Base-by-base conservation (phyloP, 176 grass and related monocot genomes). In the Triticum dicoccoides region DNA sequence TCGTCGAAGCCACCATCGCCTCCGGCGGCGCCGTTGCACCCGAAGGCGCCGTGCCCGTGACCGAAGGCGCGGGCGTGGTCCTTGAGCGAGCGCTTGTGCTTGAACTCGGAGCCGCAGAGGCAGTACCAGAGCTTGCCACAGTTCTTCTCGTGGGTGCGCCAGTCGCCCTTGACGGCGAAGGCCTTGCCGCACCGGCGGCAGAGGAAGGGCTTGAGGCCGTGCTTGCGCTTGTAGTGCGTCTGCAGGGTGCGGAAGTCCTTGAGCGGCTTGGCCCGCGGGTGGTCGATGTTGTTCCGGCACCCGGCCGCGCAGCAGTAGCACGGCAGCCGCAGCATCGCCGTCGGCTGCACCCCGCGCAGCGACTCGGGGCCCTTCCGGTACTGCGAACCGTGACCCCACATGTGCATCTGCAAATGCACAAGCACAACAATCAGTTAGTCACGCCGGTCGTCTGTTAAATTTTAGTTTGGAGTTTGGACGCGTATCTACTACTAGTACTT, bases 51-150 rank as follows among this genome's bases (percentile, higher is more conserved):
- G 77, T 98, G 96, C 4, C 93, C 96, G 65, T 86, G 91, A 6
- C 93, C 96, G 58, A 98, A 98, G 5, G 96, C 93, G 39, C 91
- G 84, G 72, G 95, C 93, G 71, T 98, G 96, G 86, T 98, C 96
- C 87, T 98, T 98, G 73, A 98, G 91, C 2, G 96, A 98, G 45
- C 96, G 87, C 92, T 98, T 98, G 92, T 98, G 96, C 92, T 98
- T 98, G 90, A 98, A 98, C 86, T 98, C 96, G 58, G 96, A 98
- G 69, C 96, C 96, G 38, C 96, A 98, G 86, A 92, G 89, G 88
- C 96, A 98, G 87, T 96, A 98, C 96, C 96, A 98, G 87, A 98
- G 91, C 86, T 92, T 98, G 86, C 96, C 96, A 79, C 96, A 98
- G 82, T 98, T 98, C 88, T 98, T 98, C 94, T 98, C 96, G 89